phyloP scores from a whole-genome alignment of 768 basidiomycete genomes.

The Boletus edulis region DNA sequence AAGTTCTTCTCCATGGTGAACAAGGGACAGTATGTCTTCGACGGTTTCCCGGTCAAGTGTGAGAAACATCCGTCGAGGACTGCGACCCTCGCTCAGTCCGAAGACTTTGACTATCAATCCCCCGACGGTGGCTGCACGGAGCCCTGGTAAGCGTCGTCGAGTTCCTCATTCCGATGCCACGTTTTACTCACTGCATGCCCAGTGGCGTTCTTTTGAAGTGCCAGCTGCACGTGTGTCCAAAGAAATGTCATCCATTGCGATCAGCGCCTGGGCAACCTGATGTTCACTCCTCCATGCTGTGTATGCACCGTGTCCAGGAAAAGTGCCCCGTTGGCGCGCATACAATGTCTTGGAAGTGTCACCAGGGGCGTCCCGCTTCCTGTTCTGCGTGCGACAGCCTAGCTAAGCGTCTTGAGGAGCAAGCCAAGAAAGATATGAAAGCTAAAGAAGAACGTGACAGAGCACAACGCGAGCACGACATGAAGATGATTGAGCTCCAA shows the following conservation, averaged over 20 bases:
- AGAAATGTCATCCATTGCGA: slow-evolving; percentile 56
- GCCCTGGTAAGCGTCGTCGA: slow-evolving; percentile 47
- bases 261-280: slow-evolving; percentile 43
- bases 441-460: slow-evolving; percentile 45
- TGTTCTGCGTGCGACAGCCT: slow-evolving; percentile 50
- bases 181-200: background rate
- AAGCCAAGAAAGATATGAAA: slow-evolving; percentile 38
- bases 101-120: slow-evolving; percentile 49
- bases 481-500: slow-evolving; percentile 42
- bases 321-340: slow-evolving; percentile 48
- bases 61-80: slow-evolving; percentile 49
- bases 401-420: slow-evolving; percentile 39
- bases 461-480: slow-evolving; percentile 42
- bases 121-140: slow-evolving; percentile 67
- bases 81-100: slow-evolving; percentile 35
- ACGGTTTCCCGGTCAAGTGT: slow-evolving; percentile 62
- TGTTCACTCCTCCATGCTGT: slow-evolving; percentile 35
- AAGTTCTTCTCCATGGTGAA: slow-evolving; percentile 45
- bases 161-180: background rate
- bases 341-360: slow-evolving; percentile 43
- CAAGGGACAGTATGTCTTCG: slow-evolving; percentile 44
- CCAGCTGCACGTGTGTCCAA: slow-evolving; percentile 48
- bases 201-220: slow-evolving; percentile 18
- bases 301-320: slow-evolving; percentile 34
- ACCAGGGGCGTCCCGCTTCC: slow-evolving; percentile 33